Base-by-base conservation (phyloP, 345 rosid genomes). In the Luvunga scandens region DNA sequence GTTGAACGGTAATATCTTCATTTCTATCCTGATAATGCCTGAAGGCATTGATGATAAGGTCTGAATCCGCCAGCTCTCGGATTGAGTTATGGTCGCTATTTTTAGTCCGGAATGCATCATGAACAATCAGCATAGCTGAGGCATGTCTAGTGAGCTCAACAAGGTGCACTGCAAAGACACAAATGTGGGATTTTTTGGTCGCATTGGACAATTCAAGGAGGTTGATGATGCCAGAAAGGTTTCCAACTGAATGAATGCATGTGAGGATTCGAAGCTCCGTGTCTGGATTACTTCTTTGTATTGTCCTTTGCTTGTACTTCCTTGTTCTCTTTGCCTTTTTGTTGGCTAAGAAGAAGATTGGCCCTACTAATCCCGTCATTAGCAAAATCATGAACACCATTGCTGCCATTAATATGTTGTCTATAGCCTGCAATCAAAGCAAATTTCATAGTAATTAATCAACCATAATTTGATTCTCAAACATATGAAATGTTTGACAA, bases 81-180 rank as follows among this genome's bases (percentile, higher is more conserved):
- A 45, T 42, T 34, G 48, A 39, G 31, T 45, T 14, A 10, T 10
- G 7, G 25, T 66, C 28, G 0, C 34, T 27, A 12, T 31, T 25
- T 3, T 19, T 31, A 21, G n/a, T 19, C 18, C 21, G 2, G 21
- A 50, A 45, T n/a, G 66, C 70, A 36, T 76, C 69, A 27, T 79
- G 84, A 5, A 79, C 75, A 42, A 80, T 22, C 14, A 78, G 68
- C 39, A 77, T 76, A 7, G 81, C 79, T 5, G 66, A 53, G 3
- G 89, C 84, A 39, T 67, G 59, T 19, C 84, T 83, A 1, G 38
- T 33, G 30, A 85, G 82, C 34, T 83, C 82, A 7, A 45, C 53
- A 13, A 76, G 69, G 65, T 85, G 84, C 36, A 80, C 74, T 2
- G 66, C 76, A 25, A 76, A 76, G 28, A 72, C 82, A 19, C 30